These are phyloP conservation scores for Cladosporium sp. DNA, from an alignment of 2,329 filamentous ascomycete genomes.

Conservation along the genomic window DNA sequence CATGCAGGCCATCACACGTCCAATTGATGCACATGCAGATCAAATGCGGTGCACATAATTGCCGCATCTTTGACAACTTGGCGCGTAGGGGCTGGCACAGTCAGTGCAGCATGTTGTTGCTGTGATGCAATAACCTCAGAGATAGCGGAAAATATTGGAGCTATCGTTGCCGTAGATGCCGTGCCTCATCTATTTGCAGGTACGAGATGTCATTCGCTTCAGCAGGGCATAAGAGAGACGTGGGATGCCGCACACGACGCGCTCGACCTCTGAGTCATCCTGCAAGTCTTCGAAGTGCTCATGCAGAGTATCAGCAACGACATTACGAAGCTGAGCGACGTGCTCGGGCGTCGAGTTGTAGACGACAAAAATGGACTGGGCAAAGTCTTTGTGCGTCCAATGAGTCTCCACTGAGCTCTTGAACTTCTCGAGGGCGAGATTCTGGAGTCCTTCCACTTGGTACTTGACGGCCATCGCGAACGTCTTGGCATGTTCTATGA, in stretches of 20 bases:
- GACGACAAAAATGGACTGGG: conserved; percentile 37
- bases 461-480: conserved; percentile 43
- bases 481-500: conserved; percentile 35
- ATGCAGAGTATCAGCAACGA: not conserved
- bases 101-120: too few relatives aligned
- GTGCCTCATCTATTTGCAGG: too few relatives aligned
- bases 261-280: not conserved
- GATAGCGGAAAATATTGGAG: too few relatives aligned
- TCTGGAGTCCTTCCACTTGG: conserved; percentile 37
- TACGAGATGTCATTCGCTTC: not conserved
- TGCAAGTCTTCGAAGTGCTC: not conserved
- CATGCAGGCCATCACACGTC: too few relatives aligned
- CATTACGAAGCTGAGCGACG: conserved; percentile 38
- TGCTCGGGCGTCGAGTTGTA: conserved; percentile 40
- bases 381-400: conserved; percentile 32
- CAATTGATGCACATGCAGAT: too few relatives aligned
- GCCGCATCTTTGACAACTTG: too few relatives aligned
- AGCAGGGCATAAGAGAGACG: not conserved
- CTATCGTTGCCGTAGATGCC: too few relatives aligned
- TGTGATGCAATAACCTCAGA: too few relatives aligned
- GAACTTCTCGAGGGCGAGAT: conserved; percentile 37
- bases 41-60: too few relatives aligned
- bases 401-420: conserved; percentile 31
- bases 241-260: not conserved
- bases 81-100: too few relatives aligned